A percentile compares a stretch with the other conserved stretches of the same genome.
Conservation (phyloP, 2,329 filamentous ascomycete genomes). For the Macrophomina pseudophaseolina region DNA sequence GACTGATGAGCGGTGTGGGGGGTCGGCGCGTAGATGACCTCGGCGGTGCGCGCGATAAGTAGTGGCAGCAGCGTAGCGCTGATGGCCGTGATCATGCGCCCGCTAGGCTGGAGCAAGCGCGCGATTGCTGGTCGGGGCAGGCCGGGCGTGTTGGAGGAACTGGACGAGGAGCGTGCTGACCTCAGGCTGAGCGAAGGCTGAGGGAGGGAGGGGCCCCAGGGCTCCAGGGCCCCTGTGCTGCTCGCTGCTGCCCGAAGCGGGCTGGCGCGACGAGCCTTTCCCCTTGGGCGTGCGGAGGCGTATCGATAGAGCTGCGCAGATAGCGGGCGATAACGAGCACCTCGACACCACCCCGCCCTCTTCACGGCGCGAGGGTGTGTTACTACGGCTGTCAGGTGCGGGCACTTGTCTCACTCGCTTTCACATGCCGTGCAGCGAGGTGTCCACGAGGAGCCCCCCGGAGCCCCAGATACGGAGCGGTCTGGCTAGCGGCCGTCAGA, state of each 20-base stretch:
- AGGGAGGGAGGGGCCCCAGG: not conserved
- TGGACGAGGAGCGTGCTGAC: not conserved
- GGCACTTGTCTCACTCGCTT: constrained; percentile 22
- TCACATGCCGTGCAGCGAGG: constrained; percentile 21
- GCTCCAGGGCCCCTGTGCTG: too few relatives aligned
- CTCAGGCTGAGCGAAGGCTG: not conserved
- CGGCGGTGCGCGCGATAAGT: not conserved
- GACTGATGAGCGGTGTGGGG: constrained; percentile 25
- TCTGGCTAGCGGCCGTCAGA: constrained; percentile 25
- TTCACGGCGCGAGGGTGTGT: constrained; percentile 16
- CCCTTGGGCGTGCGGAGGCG: not conserved
- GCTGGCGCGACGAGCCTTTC: not conserved
- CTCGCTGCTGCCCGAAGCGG: not conserved
- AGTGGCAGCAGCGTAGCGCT: constrained; percentile 5
- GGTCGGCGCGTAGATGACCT: constrained; percentile 18
- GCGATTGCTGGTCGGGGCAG: not conserved
- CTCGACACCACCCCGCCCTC: not conserved
- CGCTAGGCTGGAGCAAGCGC: not conserved
- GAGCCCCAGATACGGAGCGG: constrained; percentile 17
- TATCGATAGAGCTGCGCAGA: constrained; percentile 12
- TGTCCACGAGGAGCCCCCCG: constrained; percentile 23
- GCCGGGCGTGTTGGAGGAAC: not conserved
- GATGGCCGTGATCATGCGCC: constrained; percentile 10
- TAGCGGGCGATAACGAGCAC: constrained; percentile 18
- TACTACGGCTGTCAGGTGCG: constrained; percentile 20